These are phyloP conservation scores for Arabidopsis hybrid DNA, from an alignment of 441 rosid species.

Conservation along the genomic window DNA sequence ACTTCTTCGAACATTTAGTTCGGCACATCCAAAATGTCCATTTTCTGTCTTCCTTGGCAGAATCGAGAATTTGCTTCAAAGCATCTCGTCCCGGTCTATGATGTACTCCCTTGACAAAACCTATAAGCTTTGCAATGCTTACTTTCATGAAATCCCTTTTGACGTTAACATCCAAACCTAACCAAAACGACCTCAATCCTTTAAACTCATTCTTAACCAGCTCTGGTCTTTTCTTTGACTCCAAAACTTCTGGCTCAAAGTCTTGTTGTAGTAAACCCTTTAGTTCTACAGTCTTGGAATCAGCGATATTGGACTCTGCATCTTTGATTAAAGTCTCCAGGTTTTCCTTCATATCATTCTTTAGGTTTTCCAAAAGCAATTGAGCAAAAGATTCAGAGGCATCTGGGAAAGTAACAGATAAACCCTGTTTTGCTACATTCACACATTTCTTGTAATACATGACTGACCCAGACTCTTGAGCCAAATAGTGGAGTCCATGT, in stretches of 20 bases:
- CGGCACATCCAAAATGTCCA: constrained; percentile 23
- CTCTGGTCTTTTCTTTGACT: constrained; percentile 1
- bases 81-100: background rate
- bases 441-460: constrained; percentile 26
- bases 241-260: background rate
- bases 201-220: too few species aligned
- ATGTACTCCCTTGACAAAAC: background rate
- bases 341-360: background rate
- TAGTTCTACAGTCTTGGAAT: background rate
- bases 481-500: background rate
- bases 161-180: constrained; percentile 16
- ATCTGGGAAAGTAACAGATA: background rate
- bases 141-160: constrained; percentile 31
- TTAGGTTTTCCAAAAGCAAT: background rate
- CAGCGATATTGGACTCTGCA: background rate
- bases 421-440: background rate
- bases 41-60: background rate
- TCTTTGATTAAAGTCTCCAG: background rate
- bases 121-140: constrained; percentile 9
- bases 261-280: background rate
- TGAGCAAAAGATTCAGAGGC: background rate
- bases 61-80: constrained; percentile 3
- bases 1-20: background rate
- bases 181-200: constrained; percentile 32
- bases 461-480: background rate